Percentiles rank a stretch among this genome's conserved stretches.
Evolutionary conservation across 768 basidiomycete genomes (phyloP).

Genomic region (Mycena sanguinolenta): DNA sequence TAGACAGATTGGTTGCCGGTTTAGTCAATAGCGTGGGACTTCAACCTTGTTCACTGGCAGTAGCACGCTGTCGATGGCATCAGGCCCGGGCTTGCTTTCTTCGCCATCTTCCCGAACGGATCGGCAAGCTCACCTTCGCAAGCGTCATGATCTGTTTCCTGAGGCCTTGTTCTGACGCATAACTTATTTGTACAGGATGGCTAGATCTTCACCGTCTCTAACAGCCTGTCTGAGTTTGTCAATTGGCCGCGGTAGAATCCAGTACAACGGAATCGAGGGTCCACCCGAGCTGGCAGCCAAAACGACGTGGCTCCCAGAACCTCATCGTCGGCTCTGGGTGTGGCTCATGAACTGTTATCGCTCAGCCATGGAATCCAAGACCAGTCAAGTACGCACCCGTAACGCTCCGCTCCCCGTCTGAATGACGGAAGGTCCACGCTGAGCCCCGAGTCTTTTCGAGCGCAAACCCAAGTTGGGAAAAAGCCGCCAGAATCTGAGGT

Average conservation of each 20-base stretch:
- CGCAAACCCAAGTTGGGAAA: conserved; percentile 8
- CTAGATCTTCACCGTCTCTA: too few species aligned
- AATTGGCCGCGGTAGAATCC: neutral
- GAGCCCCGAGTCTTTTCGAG: conserved; percentile 16
- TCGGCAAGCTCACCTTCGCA: too few species aligned
- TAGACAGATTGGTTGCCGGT: too few species aligned
- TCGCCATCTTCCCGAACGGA: too few species aligned
- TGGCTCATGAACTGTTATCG: conserved; percentile 15
- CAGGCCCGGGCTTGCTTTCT: too few species aligned
- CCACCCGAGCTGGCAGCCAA: conserved; percentile 21
- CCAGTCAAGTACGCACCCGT: conserved; percentile 1
- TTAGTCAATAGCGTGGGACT: too few species aligned
- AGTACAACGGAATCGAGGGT: conserved; percentile 11
- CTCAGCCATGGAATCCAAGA: neutral
- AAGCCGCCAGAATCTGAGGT: conserved; percentile 15
- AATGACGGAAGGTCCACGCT: conserved; percentile 25
- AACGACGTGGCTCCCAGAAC: conserved; percentile 21
- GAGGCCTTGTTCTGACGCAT: too few species aligned
- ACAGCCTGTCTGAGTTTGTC: too few species aligned
- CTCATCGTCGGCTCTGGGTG: conserved; percentile 23
- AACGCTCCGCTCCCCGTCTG: conserved; percentile 3
- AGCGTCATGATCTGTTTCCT: too few species aligned
- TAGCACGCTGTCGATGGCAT: too few species aligned
- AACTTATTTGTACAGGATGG: too few species aligned
- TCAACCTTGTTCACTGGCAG: too few species aligned